Base-by-base conservation (phyloP, 257 asterid genomes). In the Oldenlandia corymbosa region DNA sequence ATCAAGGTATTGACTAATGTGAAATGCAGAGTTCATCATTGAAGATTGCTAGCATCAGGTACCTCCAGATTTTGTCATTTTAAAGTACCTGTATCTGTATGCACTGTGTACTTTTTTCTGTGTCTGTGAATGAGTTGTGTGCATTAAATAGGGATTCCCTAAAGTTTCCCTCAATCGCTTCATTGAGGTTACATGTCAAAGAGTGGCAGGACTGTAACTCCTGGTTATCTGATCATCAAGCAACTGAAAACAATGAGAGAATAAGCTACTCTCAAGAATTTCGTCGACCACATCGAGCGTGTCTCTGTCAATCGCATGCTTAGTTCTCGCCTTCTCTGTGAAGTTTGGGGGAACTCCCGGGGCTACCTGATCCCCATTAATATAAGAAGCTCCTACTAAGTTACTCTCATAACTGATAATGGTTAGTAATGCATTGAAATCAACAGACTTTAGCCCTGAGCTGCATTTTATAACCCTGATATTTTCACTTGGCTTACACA, bases 131-230 rank as follows among this genome's bases (percentile, higher is more conserved):
- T n/a, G n/a, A n/a, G n/a, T n/a, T n/a, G n/a, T n/a, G n/a, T n/a
- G n/a, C n/a, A n/a, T n/a, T n/a, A n/a, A n/a, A n/a, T n/a, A 71
- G 80, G 51, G 75, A 74, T 63, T 60, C 73, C 69, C 79, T 52
- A 46, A 79, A 81, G 87, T 72, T 77, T 76, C 83, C n/a, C 79
- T 72, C 68, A 24, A 76, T 2, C 76, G 73, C 84, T 83, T 78
- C 84, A 80, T 52, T 78, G 81, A 72, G 76, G n/a, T 59, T 10
- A 49, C 73, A 21, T 76, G 62, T 78, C 72, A 70, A 77, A 74
- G 81, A 76, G 83, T 82, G 79, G 67, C 80, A 78, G 83, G 81
- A 85, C n/a, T n/a, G n/a, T n/a, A 79, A 79, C 88, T 82, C 88
- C 47, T n/a, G 76, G 66, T n/a, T 11, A 21, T 2, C 14, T 45